phyloP scores from a whole-genome alignment of 257 asterid genomes.

The Fraxinus cuspidata region DNA sequence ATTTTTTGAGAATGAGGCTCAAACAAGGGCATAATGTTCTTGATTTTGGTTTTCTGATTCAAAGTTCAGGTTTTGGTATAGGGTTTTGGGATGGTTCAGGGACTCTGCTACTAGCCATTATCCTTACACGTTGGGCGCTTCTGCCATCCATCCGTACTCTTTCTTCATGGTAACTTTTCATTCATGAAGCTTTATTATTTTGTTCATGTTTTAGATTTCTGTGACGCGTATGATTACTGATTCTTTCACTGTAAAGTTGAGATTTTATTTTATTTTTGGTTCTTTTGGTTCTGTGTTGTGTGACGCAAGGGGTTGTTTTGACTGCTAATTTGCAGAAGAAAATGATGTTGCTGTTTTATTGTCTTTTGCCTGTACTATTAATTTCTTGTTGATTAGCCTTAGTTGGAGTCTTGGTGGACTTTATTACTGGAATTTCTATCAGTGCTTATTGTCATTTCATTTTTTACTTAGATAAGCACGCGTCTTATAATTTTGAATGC shows the following conservation, averaged over 20 bases:
- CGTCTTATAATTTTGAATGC: background rate
- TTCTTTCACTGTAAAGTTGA: background rate
- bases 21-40: background rate
- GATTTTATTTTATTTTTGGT: no score
- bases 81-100: background rate
- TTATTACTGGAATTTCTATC: background rate
- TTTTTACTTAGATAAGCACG: background rate
- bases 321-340: background rate
- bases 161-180: background rate
- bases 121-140: background rate
- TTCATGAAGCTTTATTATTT: background rate
- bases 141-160: background rate
- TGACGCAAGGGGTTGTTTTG: background rate
- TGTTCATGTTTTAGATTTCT: background rate
- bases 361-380: background rate
- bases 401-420: background rate
- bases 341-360: background rate
- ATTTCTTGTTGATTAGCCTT: background rate
- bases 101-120: background rate
- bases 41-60: background rate
- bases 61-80: background rate
- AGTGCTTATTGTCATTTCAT: background rate
- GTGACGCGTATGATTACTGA: background rate
- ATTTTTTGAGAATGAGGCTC: no score
- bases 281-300: background rate